A percentile compares a stretch with the other conserved stretches of the same genome.
Conservation (phyloP, 495 filamentous ascomycete genomes). For the Stereocaulon alpinum region DNA sequence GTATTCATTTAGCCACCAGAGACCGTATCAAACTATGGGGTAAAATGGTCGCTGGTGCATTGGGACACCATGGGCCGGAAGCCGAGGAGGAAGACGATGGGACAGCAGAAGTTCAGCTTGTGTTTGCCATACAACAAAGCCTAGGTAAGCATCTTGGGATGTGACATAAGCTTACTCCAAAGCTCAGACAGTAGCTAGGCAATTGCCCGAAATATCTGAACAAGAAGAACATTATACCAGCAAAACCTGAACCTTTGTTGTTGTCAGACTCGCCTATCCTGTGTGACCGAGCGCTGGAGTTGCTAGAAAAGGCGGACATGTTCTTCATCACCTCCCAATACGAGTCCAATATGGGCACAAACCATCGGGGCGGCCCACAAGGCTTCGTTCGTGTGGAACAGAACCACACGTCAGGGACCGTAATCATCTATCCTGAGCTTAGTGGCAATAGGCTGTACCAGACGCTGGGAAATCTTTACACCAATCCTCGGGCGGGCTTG, state of each 20-base stretch:
- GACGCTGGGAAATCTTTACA: conserved; percentile 61
- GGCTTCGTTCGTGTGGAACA: conserved; percentile 61
- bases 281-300: conserved; percentile 37
- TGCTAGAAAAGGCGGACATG: conserved; percentile 57
- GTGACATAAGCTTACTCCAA: not conserved
- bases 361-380: conserved; percentile 63
- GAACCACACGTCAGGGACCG: conserved; percentile 38
- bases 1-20: conserved; percentile 56
- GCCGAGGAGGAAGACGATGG: conserved; percentile 23
- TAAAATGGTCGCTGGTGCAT: conserved; percentile 46
- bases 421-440: conserved; percentile 67
- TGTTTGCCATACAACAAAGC: conserved; percentile 55
- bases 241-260: conserved; percentile 41
- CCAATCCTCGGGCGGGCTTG: conserved; percentile 53
- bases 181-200: conserved; percentile 22
- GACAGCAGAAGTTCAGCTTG: conserved; percentile 51
- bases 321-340: conserved; percentile 63
- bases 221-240: conserved; percentile 50
- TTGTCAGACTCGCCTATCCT: conserved; percentile 37
- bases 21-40: conserved; percentile 60
- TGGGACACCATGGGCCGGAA: conserved; percentile 22
- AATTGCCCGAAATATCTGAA: conserved; percentile 85
- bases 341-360: conserved; percentile 68
- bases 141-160: conserved; percentile 37
- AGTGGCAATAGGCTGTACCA: conserved; percentile 77